phyloP scores from a whole-genome alignment of 2,329 filamentous ascomycete genomes.

The Ophiostoma montium region DNA sequence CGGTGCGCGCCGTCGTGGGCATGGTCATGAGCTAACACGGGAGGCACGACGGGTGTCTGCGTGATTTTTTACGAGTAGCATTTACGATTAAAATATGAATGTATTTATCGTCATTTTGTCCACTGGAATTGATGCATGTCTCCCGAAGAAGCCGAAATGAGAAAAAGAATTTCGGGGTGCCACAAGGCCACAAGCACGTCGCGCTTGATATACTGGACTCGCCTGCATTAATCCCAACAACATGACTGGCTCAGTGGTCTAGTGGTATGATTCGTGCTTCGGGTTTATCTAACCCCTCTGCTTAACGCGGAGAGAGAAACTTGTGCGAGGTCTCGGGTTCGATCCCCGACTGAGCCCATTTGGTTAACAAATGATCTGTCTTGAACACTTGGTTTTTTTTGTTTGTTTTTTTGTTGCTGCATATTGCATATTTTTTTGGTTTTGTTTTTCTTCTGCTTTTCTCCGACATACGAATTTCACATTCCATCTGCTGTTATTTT shows the following conservation, averaged over 20 bases:
- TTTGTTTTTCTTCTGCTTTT: not conserved
- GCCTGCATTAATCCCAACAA: not conserved
- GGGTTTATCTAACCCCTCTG: slow-evolving; percentile 12
- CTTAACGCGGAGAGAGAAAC: slow-evolving; percentile 7
- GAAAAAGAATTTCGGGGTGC: not conserved
- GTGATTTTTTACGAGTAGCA: not conserved
- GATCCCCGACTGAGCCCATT: slow-evolving; percentile 15
- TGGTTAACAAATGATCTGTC: not conserved
- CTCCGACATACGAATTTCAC: too few species aligned
- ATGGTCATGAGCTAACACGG: not conserved
- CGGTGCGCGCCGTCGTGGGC: not conserved
- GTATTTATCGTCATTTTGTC: too few species aligned
- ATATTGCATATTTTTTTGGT: not conserved
- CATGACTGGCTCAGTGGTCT: slow-evolving; percentile 13
- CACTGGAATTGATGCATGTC: too few species aligned
- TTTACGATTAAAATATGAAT: not conserved
- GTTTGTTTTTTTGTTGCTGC: not conserved
- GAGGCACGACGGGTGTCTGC: too few species aligned
- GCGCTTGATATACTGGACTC: not conserved
- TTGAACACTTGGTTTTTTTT: not conserved
- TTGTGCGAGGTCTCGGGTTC: slow-evolving; percentile 15
- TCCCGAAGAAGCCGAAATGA: not conserved
- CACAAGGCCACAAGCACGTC: too few species aligned
- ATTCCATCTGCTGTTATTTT: too few species aligned
- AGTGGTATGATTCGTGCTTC: slow-evolving; percentile 15